phyloP scores from a whole-genome alignment of 805 yeast genomes.

The Candida cerambycidarum region DNA sequence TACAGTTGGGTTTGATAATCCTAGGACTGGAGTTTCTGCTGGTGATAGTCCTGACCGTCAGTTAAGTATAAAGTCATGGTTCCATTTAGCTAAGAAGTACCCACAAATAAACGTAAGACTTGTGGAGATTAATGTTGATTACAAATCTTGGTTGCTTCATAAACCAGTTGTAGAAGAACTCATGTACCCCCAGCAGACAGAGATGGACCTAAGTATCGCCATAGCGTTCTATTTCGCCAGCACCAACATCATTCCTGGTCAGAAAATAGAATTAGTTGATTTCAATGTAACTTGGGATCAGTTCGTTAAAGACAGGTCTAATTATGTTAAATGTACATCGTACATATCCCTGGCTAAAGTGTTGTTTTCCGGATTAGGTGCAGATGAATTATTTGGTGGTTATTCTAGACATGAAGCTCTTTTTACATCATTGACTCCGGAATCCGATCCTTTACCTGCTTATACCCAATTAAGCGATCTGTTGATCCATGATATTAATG shows the following conservation, averaged over 20 bases:
- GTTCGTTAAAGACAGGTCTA: conserved; percentile 14
- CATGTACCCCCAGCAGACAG: conserved; percentile 84
- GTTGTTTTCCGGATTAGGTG: conserved; percentile 89
- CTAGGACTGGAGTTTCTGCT: conserved; percentile 63
- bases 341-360: conserved; percentile 64
- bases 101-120: conserved; percentile 45
- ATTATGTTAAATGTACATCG: conserved; percentile 1
- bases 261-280: conserved; percentile 14
- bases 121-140: conserved; percentile 72
- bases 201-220: conserved; percentile 95
- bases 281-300: conserved; percentile 18
- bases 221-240: conserved; percentile 94
- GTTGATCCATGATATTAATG: conserved; percentile 65
- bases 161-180: conserved; percentile 55
- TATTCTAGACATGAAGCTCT: conserved; percentile 77
- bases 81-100: conserved; percentile 45
- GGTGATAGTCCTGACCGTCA: conserved; percentile 82
- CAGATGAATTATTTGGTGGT: conserved; percentile 96
- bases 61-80: conserved; percentile 66
- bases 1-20: conserved; percentile 91
- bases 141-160: conserved; percentile 57
- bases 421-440: conserved; percentile 29
- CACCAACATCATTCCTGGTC: conserved; percentile 37
- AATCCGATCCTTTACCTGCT: conserved; percentile 17
- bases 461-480: conserved; percentile 53